Base-by-base conservation (phyloP, 345 rosid genomes). In the Bruguiera parviflora region DNA sequence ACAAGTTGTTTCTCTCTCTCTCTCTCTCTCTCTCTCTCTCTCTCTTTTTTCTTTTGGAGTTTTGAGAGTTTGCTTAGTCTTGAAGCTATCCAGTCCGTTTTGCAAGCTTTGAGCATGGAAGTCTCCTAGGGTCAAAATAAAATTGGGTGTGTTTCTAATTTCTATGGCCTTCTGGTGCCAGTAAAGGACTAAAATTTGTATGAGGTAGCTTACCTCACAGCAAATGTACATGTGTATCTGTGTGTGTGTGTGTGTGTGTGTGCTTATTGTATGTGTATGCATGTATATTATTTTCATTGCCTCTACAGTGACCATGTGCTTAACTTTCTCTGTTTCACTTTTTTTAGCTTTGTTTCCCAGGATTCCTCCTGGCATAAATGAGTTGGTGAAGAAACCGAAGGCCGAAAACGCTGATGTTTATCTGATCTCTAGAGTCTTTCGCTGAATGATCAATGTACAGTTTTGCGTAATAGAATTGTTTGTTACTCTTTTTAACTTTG, bases 391-490 rank as follows among this genome's bases (percentile, higher is more conserved):
- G 86, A 89, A 82, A 81, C 87, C 91, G 74, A 84, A 81, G 88
- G 86, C 88, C 62, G 76, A 77, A 61, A 84, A 87, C 39, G 78
- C 69, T 1, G 66, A 79, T 79, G 96, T 87, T 63, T 92, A 83
- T 81, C 83, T 95, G 84, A 80, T 95, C 71, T 95, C 97, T 15
- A 96, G 96, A 75, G 99, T 96, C 63, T 95, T 92, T 77, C 89
- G 96, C 37, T 96, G 87, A 73, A 95, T 95, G 99, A 92, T 95
- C 78, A 90, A 90, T 77, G 98, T 95, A 87, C 75, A 79, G 52
- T 56, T 62, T 78, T 70, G 8, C 31, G 55, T 43, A 58, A 29
- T 43, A 24, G 46, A 31, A 65, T 16, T 37, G 9, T 60, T 58
- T 33, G 19, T 37, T 58, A 39, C 37, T 51, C 68, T 37, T 56